These are phyloP conservation scores for Morella rubra DNA, from an alignment of 306 rosid species.

Conservation along the genomic window DNA sequence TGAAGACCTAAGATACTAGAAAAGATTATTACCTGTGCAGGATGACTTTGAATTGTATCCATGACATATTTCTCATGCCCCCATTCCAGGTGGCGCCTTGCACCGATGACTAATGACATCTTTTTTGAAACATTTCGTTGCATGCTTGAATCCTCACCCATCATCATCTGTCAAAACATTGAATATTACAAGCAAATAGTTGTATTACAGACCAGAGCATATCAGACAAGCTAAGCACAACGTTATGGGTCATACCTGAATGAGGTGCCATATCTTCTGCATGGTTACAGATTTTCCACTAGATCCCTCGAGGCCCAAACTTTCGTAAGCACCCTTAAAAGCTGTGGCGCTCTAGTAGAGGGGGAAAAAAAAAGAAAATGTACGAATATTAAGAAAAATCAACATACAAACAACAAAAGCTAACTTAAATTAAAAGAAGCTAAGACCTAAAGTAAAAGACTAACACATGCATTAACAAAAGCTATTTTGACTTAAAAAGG, in stretches of 20 bases:
- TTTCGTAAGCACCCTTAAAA: slow-evolving; percentile 85
- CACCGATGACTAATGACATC: slow-evolving; percentile 85
- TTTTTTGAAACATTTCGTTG: slow-evolving; percentile 57
- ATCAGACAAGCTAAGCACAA: slow-evolving; percentile 14
- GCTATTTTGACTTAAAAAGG: neutral
- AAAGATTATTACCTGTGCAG: slow-evolving; percentile 70
- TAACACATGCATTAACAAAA: neutral
- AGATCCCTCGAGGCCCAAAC: slow-evolving; percentile 66
- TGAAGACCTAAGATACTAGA: slow-evolving; percentile 13
- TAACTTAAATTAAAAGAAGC: neutral
- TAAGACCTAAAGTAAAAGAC: neutral
- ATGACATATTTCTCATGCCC: slow-evolving; percentile 89
- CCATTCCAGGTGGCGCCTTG: slow-evolving; percentile 92
- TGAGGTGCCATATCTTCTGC: slow-evolving; percentile 97
- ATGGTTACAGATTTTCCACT: slow-evolving; percentile 90
- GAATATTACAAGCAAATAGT: neutral
- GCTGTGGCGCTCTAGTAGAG: slow-evolving; percentile 68
- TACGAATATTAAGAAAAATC: neutral
- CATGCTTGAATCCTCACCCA: slow-evolving; percentile 58
- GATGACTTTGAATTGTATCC: slow-evolving; percentile 97
- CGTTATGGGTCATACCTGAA: slow-evolving; percentile 57
- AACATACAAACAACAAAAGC: neutral
- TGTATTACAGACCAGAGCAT: neutral
- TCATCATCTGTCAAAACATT: slow-evolving; percentile 57
- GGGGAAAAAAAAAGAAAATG: slow-evolving; percentile 3